phyloP scores from a whole-genome alignment of 441 rosid genomes.

The Populus hybrid region DNA sequence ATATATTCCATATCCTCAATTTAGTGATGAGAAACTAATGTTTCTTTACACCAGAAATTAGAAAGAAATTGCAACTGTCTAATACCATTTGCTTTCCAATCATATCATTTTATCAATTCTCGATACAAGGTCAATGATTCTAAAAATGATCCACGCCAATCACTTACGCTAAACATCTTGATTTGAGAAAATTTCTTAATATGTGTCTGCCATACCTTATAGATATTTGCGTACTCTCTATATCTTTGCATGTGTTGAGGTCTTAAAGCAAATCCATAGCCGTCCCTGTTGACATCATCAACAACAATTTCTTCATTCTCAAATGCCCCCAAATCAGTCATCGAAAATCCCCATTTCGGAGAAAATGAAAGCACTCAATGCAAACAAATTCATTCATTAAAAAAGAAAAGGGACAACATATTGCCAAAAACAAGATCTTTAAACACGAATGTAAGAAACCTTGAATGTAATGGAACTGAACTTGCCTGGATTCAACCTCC shows the following conservation, averaged over 20 bases:
- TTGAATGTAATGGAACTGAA: not conserved
- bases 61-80: not conserved
- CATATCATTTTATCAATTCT: not conserved
- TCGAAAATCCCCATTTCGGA: not conserved
- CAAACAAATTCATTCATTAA: not conserved
- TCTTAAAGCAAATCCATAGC: constrained; percentile 95
- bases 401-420: not conserved
- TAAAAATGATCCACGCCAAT: not conserved
- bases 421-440: not conserved
- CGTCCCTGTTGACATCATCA: constrained; percentile 60
- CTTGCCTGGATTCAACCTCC: constrained; percentile 93
- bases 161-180: not conserved
- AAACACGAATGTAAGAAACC: not conserved
- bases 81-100: not conserved
- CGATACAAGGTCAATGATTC: not conserved
- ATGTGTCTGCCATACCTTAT: constrained; percentile 51
- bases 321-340: not conserved
- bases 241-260: constrained; percentile 95
- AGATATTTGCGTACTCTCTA: constrained; percentile 78
- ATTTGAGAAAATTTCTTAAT: not conserved
- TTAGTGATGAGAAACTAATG: not conserved
- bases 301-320: not conserved
- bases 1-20: not conserved
- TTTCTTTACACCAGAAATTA: constrained; percentile 4
- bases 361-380: not conserved